These are phyloP conservation scores for Volvox africanus DNA, from an alignment of 139 green algal genomes.

Conservation along the genomic window DNA sequence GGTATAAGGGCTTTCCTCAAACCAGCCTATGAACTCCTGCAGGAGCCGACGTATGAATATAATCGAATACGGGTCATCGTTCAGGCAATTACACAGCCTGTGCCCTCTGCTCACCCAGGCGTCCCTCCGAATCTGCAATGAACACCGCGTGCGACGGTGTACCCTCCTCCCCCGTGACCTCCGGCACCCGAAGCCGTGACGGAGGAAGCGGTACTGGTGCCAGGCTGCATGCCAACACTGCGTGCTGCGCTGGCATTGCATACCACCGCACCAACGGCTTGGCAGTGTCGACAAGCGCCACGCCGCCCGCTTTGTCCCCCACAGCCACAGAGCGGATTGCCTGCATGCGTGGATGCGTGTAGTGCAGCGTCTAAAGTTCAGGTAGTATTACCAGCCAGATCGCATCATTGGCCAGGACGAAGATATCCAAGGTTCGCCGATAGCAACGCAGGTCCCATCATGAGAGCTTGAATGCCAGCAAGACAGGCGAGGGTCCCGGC, in stretches of 20 bases:
- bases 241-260: conserved; percentile 25
- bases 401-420: no score
- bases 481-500: no score
- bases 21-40: no score
- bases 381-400: no score
- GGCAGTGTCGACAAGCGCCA: conserved; percentile 53
- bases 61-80: no score
- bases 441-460: no score
- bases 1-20: no score
- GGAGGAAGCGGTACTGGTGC: conserved; percentile 54
- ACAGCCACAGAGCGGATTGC: conserved; percentile 24
- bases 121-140: conserved; percentile 32
- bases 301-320: conserved; percentile 36
- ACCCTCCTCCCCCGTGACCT: conserved; percentile 20
- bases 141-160: conserved; percentile 33
- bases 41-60: no score
- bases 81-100: no score
- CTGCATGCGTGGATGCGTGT: neutral
- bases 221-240: conserved; percentile 33
- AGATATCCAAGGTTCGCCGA: no score
- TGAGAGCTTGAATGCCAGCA: no score
- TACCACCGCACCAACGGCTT: conserved; percentile 47
- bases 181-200: neutral
- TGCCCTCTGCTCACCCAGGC: conserved; percentile 28
- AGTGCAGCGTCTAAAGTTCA: no score